Conservation (phyloP, 139 green algal species). For the Nannochloris sp. region DNA sequence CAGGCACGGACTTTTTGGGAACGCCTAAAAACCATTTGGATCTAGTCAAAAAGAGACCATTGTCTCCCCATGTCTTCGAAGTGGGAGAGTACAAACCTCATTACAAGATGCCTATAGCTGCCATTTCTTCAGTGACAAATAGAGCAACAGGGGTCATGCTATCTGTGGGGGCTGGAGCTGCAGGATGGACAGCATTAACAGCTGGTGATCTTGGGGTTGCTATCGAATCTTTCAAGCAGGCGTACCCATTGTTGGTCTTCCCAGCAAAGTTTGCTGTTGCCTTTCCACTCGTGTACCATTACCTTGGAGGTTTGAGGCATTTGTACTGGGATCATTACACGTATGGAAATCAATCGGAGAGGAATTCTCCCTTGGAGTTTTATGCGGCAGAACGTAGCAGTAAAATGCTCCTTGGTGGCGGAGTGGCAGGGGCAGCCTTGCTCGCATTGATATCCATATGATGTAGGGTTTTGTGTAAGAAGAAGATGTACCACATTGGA, state of each 20-base stretch:
- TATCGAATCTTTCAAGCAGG: constrained; percentile 45
- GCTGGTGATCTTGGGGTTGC: constrained; percentile 49
- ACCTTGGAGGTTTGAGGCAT: constrained; percentile 70
- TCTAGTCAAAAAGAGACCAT: constrained; percentile 70
- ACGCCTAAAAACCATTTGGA: constrained; percentile 80
- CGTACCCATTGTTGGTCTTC: constrained; percentile 51
- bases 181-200: constrained; percentile 55
- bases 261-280: constrained; percentile 61
- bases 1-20: constrained; percentile 83
- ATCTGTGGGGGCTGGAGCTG: constrained; percentile 33
- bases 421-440: constrained; percentile 22
- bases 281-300: constrained; percentile 89
- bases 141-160: constrained; percentile 69
- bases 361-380: constrained; percentile 62
- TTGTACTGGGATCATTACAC: constrained; percentile 74
- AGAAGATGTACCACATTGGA: no score
- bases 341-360: constrained; percentile 64
- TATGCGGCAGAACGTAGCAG: constrained; percentile 38
- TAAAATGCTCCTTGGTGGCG: constrained; percentile 43
- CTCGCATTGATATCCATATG: neutral
- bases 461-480: no score
- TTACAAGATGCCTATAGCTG: constrained; percentile 84
- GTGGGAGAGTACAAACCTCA: constrained; percentile 59
- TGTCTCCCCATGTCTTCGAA: constrained; percentile 87
- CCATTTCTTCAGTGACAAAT: constrained; percentile 83